Evolutionary conservation across 176 grass and related monocot genomes (phyloP).

Genomic region (Bothriochloa decipiens): DNA sequence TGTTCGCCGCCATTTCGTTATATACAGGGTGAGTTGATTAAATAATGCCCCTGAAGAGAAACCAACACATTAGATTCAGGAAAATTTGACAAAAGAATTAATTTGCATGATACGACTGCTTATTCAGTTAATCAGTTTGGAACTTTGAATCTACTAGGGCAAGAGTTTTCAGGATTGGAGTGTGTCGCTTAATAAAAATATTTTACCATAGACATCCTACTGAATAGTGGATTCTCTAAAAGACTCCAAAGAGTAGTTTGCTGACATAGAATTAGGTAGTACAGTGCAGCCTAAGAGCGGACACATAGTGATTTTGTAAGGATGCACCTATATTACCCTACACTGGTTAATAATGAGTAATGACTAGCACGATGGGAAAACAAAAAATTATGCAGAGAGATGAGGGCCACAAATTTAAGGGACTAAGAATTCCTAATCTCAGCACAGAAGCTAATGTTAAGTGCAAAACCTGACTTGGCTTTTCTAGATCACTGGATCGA

Average conservation of each 20-base stretch:
- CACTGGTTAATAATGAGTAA: not conserved
- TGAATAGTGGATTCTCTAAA: conserved; percentile 4
- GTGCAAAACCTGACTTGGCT: conserved; percentile 29
- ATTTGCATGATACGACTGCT: not conserved
- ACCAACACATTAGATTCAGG: conserved; percentile 30
- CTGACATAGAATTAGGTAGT: not conserved
- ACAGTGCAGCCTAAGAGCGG: not conserved
- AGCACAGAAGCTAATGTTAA: conserved; percentile 29
- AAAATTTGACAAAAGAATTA: conserved; percentile 22
- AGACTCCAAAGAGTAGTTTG: conserved; percentile 6
- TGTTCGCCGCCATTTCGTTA: conserved; percentile 86
- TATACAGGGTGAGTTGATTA: conserved; percentile 97
- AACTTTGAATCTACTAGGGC: conserved; percentile 10
- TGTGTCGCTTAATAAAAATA: not conserved
- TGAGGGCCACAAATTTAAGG: not conserved
- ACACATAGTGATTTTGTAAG: not conserved
- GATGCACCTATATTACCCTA: not conserved
- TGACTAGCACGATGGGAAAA: conserved; percentile 2
- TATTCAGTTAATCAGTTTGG: conserved; percentile 11
- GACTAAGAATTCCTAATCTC: conserved; percentile 1
- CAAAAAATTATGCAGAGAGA: not conserved
- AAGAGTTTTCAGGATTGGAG: conserved; percentile 21
- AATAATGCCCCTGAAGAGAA: conserved; percentile 85
- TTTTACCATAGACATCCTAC: no score
- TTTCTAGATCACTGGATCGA: conserved; percentile 30